Base-by-base conservation (phyloP, 257 asterid species). In the Solanum lycopersicoides region DNA sequence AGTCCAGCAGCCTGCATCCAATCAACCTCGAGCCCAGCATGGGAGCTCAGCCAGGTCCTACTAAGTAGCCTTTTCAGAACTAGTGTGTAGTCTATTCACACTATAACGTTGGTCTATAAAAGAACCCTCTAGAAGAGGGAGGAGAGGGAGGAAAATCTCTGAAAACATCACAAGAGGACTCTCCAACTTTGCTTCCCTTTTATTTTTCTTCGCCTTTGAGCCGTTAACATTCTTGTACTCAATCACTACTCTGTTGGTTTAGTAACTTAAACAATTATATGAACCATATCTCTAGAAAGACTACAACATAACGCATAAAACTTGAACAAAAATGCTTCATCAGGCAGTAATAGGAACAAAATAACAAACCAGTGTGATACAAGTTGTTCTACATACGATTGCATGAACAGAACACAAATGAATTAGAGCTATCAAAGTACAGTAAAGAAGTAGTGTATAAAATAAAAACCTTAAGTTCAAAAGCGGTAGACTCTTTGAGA, bases 391-490 rank as follows among this genome's bases (percentile, higher is more conserved):
- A 28, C 34, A 68, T 28, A 30, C 21, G 39, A 65, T 34, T 72
- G 80, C 80, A 72, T 72, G 16, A 72, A 72, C 28, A 20, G 16
- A 35, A 72, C n/a, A 35, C 80, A 73, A 34, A 71, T 30, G 76
- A 71, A 71, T 5, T 9, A 71, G 8, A 16, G 77, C 32, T 6
- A 12, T 68, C 74, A 71, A 32, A 71, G 77, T 71, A 16, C 2
- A 16, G 42, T 68, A 68, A 12, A 71, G 44, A 23, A 4, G 37
- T 32, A 3, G 34, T 34, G 13, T 75, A n/a, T 28, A 7, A 35
- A 21, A 79, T 41, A 74, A 85, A 1, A 44, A 95, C 98, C 99
- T 97, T 95, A 86, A 94, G 94, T 90, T 97, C 98, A 88, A 95
- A 47, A 87, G 98, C 98, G 44, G 98, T 60, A 85, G 98, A 89